A percentile compares a stretch with the other conserved stretches of the same genome.
phyloP scores from a whole-genome alignment of 1,139 yeast genomes.

The Sugiyamaella pinicola region DNA sequence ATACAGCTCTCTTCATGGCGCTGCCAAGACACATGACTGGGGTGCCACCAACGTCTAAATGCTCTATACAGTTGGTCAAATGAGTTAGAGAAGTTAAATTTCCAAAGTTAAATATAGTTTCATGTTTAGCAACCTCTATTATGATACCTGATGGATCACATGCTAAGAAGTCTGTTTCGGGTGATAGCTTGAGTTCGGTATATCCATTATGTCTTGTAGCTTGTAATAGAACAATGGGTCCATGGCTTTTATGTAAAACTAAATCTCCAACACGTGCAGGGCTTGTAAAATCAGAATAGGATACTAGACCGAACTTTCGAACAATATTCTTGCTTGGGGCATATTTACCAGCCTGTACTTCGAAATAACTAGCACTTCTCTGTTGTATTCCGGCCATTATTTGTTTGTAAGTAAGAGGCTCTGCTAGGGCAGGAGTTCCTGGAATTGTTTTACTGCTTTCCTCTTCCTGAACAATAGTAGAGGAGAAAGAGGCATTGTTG shows the following conservation, averaged over 20 bases:
- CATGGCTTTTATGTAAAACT: conserved; percentile 10
- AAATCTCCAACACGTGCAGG: conserved; percentile 17
- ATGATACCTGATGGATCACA: conserved; percentile 24
- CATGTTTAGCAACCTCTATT: conserved; percentile 14
- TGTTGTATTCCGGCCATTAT: conserved; percentile 9
- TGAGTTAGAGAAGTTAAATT: conserved; percentile 17
- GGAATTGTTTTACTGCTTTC: neutral
- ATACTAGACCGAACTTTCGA: conserved; percentile 1
- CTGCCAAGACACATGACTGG: conserved; percentile 15
- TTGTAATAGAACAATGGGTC: conserved; percentile 19
- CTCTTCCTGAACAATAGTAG: neutral
- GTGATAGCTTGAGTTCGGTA: neutral
- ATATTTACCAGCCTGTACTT: conserved; percentile 12
- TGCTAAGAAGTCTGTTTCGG: conserved; percentile 17
- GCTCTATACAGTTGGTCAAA: conserved; percentile 15
- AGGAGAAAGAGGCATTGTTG: neutral
- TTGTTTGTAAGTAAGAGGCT: neutral
- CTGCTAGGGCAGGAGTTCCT: neutral
- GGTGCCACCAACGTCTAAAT: conserved; percentile 17
- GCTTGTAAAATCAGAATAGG: conserved; percentile 8
- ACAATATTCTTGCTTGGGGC: conserved; percentile 8
- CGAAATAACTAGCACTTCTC: conserved; percentile 10
- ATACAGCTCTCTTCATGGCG: conserved; percentile 18
- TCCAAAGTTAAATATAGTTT: conserved; percentile 21
- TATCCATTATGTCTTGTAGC: neutral